phyloP scores from a whole-genome alignment of 1,284 basidiomycete species.

The Gastroboletus turbinatus region DNA sequence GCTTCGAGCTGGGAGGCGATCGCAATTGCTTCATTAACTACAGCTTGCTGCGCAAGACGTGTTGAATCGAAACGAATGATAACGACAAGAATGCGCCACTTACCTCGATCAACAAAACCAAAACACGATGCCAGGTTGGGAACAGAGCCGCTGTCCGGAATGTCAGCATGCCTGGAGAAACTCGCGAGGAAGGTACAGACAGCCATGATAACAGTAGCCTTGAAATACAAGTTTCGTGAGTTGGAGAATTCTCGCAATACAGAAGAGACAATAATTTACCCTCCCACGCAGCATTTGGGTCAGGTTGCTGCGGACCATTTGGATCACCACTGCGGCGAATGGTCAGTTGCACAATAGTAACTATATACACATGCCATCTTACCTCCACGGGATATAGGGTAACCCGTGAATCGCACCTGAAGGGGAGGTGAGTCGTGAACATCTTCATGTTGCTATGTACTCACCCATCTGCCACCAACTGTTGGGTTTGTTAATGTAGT shows the following conservation, averaged over 20 bases:
- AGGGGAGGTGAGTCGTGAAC: background rate
- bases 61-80: background rate
- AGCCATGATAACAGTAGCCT: conserved; percentile 21
- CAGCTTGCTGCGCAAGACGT: conserved; percentile 13
- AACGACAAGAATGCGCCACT: background rate
- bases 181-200: background rate
- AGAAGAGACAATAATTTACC: background rate
- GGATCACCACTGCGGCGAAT: conserved; percentile 16
- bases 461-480: conserved; percentile 22
- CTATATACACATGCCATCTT: background rate
- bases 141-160: conserved; percentile 14
- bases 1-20: conserved; percentile 11
- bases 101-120: conserved; percentile 14
- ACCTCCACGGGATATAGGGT: conserved; percentile 16
- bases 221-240: conserved; percentile 1
- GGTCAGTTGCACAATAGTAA: background rate
- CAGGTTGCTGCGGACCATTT: background rate
- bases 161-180: background rate
- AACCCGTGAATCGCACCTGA: conserved; percentile 17
- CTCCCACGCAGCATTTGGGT: conserved; percentile 2
- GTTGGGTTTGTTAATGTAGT: conserved; percentile 15
- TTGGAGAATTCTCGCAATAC: background rate
- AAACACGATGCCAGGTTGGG: conserved; percentile 22
- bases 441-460: background rate
- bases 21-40: conserved; percentile 12